Base-by-base conservation (phyloP, 495 filamentous ascomycete genomes). In the Daldinia caldariorum region DNA sequence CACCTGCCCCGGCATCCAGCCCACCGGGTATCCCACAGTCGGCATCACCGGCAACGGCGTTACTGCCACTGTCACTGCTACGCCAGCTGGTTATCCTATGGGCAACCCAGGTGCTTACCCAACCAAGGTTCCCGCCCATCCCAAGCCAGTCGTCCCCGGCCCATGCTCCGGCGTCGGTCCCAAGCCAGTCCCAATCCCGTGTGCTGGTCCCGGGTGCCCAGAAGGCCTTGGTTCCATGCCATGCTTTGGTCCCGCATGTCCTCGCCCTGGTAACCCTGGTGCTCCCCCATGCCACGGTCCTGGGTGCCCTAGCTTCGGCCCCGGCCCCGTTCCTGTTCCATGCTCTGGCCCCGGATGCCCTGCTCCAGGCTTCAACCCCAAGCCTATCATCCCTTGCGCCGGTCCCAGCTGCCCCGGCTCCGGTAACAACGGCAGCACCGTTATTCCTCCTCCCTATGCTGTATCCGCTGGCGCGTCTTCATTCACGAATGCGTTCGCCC, bases 1-100 rank as follows among this genome's bases (percentile, higher is more conserved):
- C 65, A 81, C 79, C 10, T 79, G 74, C 67, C 73, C 78, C 49
- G 73, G 76, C 34, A 76, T 73, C 13, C 58, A 74, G 14, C 74
- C 72, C 47, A 80, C 61, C 7, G 73, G 73, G 38, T 41, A 38
- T 18, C 69, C 63, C 35, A 74, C 64, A 4, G 63, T 75, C 14
- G 39, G 62, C 20, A 71, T 81, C 35, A 57, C 59, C 4, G 70
- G 74, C 58, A 78, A 80, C 66, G 77, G 79, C n/a, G 65, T 81
- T 37, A 77, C 78, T 9, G 76, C 77, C 41, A 76, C 78, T 38
- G 64, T 79, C 47, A 70, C 61, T 26, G 66, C 70, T 31, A 61
- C 59, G 8, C 60, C 70, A 0, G 16, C 57, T 26, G 47, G n/a
- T 7, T 3, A 34, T 22, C 43, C 35, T 20, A 60, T 41, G n/a